Evolutionary conservation across 208 protist genomes (phyloP).

Genomic region (Naegleria fowleri): DNA sequence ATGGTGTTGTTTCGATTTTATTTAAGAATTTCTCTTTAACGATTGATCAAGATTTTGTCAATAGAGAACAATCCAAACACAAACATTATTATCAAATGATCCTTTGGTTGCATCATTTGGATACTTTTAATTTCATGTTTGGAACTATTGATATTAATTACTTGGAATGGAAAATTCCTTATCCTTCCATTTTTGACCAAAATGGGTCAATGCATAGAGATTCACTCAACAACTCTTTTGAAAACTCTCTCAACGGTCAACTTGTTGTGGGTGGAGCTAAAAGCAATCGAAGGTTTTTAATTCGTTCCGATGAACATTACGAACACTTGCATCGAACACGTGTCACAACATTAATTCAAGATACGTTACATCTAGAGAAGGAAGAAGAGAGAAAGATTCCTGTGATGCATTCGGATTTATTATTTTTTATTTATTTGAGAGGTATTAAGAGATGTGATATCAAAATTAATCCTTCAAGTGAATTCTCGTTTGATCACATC

Average conservation of each 20-base stretch:
- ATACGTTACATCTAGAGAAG: not conserved
- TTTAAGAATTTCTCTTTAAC: not conserved
- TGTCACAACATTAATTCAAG: not conserved
- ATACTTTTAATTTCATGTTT: not conserved
- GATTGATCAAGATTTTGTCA: not conserved
- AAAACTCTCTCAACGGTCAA: not conserved
- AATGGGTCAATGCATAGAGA: not conserved
- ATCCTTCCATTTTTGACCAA: not conserved
- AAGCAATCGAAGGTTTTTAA: not conserved
- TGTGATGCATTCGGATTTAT: not conserved
- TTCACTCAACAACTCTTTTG: not conserved
- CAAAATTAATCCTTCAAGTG: not conserved
- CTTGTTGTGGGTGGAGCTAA: not conserved
- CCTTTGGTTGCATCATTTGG: not conserved
- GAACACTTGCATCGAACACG: not conserved
- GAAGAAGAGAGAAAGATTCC: not conserved
- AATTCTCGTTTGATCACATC: not conserved
- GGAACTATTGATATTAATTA: not conserved
- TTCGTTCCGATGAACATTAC: not conserved
- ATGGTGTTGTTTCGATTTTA: not conserved
- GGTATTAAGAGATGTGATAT: not conserved
- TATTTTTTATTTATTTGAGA: not conserved
- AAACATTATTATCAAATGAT: conserved; percentile 4
- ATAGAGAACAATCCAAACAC: not conserved
- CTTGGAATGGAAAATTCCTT: not conserved